These are phyloP conservation scores for Colletotrichum incanum DNA, from an alignment of 2,329 filamentous ascomycete genomes.

Conservation along the genomic window DNA sequence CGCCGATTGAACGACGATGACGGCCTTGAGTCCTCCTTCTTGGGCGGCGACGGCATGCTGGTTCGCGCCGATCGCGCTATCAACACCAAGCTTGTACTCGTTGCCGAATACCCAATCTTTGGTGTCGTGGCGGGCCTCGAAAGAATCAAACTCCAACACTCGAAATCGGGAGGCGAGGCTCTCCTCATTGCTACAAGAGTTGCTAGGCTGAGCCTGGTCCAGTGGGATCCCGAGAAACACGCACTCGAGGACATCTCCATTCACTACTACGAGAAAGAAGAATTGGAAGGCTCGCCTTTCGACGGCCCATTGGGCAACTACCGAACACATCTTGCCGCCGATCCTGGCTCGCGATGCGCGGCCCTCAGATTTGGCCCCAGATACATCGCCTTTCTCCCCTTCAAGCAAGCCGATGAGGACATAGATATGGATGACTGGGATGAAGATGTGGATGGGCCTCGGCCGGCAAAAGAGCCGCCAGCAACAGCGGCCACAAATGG, in stretches of 20 bases:
- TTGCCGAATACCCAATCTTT: constrained; percentile 86
- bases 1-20: constrained; percentile 72
- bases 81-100: constrained; percentile 84
- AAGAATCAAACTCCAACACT: constrained; percentile 80
- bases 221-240: constrained; percentile 90
- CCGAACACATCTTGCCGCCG: constrained; percentile 86
- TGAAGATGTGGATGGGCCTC: constrained; percentile 81
- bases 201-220: constrained; percentile 91
- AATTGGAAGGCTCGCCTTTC: constrained; percentile 87
- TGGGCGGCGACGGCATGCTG: constrained; percentile 74
- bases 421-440: constrained; percentile 94
- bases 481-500: constrained; percentile 53
- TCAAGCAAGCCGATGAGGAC: constrained; percentile 88
- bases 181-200: constrained; percentile 89
- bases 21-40: constrained; percentile 76
- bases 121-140: constrained; percentile 89
- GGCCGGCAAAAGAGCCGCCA: constrained; percentile 63
- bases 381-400: constrained; percentile 94
- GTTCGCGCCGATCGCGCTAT: constrained; percentile 75
- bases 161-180: constrained; percentile 86
- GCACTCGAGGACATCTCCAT: constrained; percentile 91
- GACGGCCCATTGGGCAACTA: constrained; percentile 81
- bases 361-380: constrained; percentile 92
- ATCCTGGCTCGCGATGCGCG: constrained; percentile 93
- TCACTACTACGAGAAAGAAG: constrained; percentile 98